These are phyloP conservation scores for Ehretia macrophylla DNA, from an alignment of 257 asterid species.

Conservation along the genomic window DNA sequence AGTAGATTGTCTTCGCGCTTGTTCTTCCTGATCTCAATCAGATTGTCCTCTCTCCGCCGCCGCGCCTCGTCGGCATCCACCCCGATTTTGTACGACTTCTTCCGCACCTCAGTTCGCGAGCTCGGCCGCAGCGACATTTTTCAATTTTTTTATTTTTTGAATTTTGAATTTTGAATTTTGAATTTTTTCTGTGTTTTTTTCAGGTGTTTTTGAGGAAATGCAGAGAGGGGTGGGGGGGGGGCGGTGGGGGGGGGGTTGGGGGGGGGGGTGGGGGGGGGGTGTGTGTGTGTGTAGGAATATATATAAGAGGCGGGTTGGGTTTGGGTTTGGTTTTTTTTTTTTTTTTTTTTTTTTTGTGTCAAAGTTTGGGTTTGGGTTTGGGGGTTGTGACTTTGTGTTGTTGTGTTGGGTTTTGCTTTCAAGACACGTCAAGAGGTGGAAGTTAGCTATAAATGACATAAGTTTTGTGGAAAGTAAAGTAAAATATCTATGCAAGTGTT, in stretches of 20 bases:
- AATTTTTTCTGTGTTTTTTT: too few species aligned
- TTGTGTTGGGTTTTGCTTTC: constrained; percentile 10
- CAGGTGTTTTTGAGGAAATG: not conserved
- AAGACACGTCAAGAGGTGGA: constrained; percentile 13
- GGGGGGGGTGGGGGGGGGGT: too few species aligned
- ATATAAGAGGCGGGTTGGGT: too few species aligned
- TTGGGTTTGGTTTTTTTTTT: too few species aligned
- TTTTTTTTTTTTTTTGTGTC: too few species aligned
- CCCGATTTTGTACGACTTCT: constrained; percentile 50
- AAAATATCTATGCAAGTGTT: too few species aligned
- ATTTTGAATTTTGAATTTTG: not conserved
- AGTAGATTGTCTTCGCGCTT: constrained; percentile 56
- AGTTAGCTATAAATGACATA: too few species aligned
- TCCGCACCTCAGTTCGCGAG: constrained; percentile 46
- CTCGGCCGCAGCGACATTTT: constrained; percentile 55
- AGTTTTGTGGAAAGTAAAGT: too few species aligned
- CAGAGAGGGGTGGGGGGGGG: not conserved
- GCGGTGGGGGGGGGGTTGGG: not conserved
- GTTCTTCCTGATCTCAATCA: constrained; percentile 61
- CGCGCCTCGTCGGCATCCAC: constrained; percentile 65
- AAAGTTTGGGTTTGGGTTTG: too few species aligned
- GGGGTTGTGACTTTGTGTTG: not conserved
- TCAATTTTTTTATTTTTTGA: too few species aligned
- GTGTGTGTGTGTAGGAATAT: not conserved
- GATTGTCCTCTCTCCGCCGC: constrained; percentile 58